These are phyloP conservation scores for Pseudoturritis turrita DNA, from an alignment of 345 rosid species.

Conservation along the genomic window DNA sequence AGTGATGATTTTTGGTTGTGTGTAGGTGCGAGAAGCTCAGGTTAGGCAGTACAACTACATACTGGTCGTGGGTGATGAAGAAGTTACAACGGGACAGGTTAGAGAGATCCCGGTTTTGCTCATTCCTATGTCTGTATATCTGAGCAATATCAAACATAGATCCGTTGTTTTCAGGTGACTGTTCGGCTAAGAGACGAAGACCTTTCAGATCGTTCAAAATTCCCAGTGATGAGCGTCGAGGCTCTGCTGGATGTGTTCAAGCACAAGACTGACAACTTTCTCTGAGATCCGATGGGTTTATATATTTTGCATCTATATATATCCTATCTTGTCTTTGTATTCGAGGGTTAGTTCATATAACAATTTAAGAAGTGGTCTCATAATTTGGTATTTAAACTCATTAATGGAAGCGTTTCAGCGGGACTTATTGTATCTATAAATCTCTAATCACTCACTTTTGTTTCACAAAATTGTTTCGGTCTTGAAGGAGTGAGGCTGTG, in stretches of 20 bases:
- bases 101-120: neutral
- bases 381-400: too few species aligned
- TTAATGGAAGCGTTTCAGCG: too few species aligned
- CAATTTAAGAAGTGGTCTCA: too few species aligned
- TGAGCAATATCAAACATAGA: neutral
- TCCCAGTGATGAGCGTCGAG: neutral
- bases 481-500: too few species aligned
- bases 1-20: constrained; percentile 25
- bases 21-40: constrained; percentile 95
- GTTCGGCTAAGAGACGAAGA: constrained; percentile 59
- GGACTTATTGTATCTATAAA: too few species aligned
- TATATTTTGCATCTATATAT: neutral
- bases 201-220: too few species aligned
- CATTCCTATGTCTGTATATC: too few species aligned
- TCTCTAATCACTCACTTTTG: too few species aligned
- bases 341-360: too few species aligned
- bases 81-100: constrained; percentile 73
- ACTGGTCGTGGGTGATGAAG: constrained; percentile 91
- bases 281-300: neutral
- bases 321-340: too few species aligned
- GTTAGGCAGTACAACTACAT: constrained; percentile 85
- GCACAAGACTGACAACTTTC: neutral
- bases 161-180: constrained; percentile 51
- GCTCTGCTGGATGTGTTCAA: neutral
- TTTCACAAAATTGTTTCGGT: too few species aligned